Base-by-base conservation (phyloP, 306 rosid genomes). In the Argentina anserina region DNA sequence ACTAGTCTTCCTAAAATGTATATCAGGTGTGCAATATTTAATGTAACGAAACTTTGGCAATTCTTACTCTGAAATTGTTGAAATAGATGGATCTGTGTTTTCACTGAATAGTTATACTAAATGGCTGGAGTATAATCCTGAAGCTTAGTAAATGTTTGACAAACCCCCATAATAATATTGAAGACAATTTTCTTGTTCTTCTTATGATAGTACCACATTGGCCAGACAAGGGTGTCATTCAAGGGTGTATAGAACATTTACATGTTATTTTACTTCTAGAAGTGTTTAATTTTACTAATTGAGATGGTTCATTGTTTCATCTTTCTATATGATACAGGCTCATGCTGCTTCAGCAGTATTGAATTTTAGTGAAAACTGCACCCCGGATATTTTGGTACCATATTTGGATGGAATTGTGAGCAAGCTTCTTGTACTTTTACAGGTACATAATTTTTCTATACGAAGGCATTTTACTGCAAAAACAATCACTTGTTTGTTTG, bases 331-430 rank as follows among this genome's bases (percentile, higher is more conserved):
- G 41, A 75, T 74, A 42, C 88, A 87, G 95, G 95, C 95, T 49
- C 95, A 87, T 78, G 95, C 95, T 56, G 95, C 95, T 68, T 89
- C 95, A 65, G 95, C 95, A 20, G 88, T 87, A 64, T 84, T 89
- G 39, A 89, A 89, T 78, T 87, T 89, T 73, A 84, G 89, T 33
- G 95, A 89, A 82, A 89, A 87, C 79, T 89, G 95, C 70, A 87
- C 86, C 62, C 84, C 91, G 11, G 85, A 85, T 78, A 83, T 87
- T 40, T 84, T 89, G 69, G 80, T 81, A 52, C 94, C 94, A 10
- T 89, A 89, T 75, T 79, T 89, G 74, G 91, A 89, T 76, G 94
- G 89, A 69, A 78, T 89, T 23, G 94, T 89, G 79, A 83, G 86
- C 86, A 89, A 89, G 74, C 88, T 87, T 76, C 86, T 89, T 59